Evolutionary conservation across 2,329 filamentous ascomycete genomes (phyloP), one percentile per base, ranked within the genome.

Genomic region (Epichloe scottii): DNA sequence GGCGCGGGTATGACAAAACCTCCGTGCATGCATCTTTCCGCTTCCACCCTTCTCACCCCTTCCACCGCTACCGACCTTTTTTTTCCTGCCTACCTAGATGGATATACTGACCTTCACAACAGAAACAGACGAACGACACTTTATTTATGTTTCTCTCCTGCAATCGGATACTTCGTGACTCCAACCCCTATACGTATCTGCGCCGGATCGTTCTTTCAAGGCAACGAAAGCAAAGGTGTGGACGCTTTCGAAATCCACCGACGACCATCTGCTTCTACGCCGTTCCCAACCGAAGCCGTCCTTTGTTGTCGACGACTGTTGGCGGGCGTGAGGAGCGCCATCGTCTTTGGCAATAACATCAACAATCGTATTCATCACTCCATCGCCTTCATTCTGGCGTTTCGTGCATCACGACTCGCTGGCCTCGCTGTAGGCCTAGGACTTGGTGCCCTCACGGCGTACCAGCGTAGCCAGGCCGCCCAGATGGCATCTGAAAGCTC

Each of bases 371-470:
- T 26, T 15, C 14, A 5, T 6, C 15, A 19, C 42, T 8, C 15
- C 11, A 34, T 7, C 19, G 7, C 10, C 46, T 49, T 51, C 72
- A 78, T 48, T 54, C 68, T 80, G 76, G 77, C 77, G 67, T 78
- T 72, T 63, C 72, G 77, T 66, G 74, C 73, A 46, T 60, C 81
- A 55, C 72, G 76, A 63, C 68, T 73, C 53, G 68, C 70, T 57
- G 76, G 77, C 68, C 71, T 82, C 61, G 72, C 73, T 66, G 68
- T 78, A 56, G 77, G 78, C 69, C 72, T 82, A 55, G 78, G 78
- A 64, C 66, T 81, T 53, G 73, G 76, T 62, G 77, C 77, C 62
- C 64, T 82, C 56, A 72, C 75, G 60, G 74, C 76, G 50, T 75
- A 75, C 60, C 72, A 76, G 59, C 71, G 68, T 57, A 68, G 67